Evolutionary conservation across 305 asterid species (phyloP).

Genomic region (Lippia alba): DNA sequence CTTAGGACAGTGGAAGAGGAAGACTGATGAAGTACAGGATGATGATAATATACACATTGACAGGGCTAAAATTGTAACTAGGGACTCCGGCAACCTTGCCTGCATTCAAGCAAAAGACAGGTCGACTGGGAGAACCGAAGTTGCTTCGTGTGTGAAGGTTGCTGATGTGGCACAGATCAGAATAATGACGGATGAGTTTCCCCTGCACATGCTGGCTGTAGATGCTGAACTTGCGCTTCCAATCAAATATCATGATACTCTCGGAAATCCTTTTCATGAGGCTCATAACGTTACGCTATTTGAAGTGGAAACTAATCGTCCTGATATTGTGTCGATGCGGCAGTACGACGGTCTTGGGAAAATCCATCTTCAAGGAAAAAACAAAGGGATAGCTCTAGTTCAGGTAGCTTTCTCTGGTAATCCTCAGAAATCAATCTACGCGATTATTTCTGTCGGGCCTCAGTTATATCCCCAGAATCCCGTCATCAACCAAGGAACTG

Average conservation of each 20-base stretch:
- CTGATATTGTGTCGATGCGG: conserved; percentile 63
- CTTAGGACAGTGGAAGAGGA: conserved; percentile 52
- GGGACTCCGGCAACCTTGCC: conserved; percentile 62
- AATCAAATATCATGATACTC: conserved; percentile 64
- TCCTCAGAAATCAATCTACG: conserved; percentile 65
- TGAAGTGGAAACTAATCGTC: conserved; percentile 77
- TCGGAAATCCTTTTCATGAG: conserved; percentile 84
- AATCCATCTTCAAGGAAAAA: conserved; percentile 56
- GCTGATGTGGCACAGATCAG: conserved; percentile 84
- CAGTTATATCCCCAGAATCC: conserved; percentile 79
- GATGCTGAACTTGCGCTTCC: conserved; percentile 70
- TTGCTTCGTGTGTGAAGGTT: conserved; percentile 84
- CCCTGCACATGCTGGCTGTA: conserved; percentile 63
- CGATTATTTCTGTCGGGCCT: conserved; percentile 74
- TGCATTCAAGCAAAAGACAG: conserved; percentile 84
- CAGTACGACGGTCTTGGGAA: conserved; percentile 49
- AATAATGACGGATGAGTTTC: conserved; percentile 52
- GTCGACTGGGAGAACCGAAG: conserved; percentile 78
- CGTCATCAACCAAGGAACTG: conserved; percentile 60
- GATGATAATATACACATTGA: conserved; percentile 58
- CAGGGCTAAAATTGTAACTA: conserved; percentile 67
- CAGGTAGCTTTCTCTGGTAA: conserved; percentile 52
- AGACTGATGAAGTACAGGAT: conserved; percentile 46
- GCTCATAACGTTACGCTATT: conserved; percentile 64
- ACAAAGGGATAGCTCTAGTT: conserved; percentile 76